phyloP scores from a whole-genome alignment of 1,284 basidiomycete species.

The Tremellales sp. region DNA sequence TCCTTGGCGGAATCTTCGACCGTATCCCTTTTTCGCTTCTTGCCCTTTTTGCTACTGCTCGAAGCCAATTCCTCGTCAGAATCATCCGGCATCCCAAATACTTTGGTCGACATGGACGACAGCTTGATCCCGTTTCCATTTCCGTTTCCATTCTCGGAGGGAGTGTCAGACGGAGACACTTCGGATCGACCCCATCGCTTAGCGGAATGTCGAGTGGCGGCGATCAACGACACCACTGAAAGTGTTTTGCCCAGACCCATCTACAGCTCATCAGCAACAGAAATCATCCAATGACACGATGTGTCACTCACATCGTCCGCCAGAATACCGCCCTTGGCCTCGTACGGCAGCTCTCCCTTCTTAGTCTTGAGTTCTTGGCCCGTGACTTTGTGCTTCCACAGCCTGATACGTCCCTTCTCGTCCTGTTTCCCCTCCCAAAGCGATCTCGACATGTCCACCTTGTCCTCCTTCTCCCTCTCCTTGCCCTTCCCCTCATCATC shows the following conservation, averaged over 20 bases:
- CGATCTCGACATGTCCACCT: conserved; percentile 29
- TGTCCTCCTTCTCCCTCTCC: conserved; percentile 22
- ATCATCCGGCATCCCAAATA: conserved; percentile 72
- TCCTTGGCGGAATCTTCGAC: conserved; percentile 17
- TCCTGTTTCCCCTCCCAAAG: conserved; percentile 41
- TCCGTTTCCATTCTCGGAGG: conserved; percentile 50
- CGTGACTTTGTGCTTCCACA: conserved; percentile 83
- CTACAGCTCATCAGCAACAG: conserved; percentile 52
- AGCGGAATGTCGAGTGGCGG: conserved; percentile 73
- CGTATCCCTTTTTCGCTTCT: conserved; percentile 39
- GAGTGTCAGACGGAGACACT: conserved; percentile 32
- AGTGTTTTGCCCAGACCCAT: conserved; percentile 99
- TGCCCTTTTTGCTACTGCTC: conserved; percentile 22
- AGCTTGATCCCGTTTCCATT: conserved; percentile 53
- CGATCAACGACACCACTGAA: conserved; percentile 83
- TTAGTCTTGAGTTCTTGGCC: conserved; percentile 61
- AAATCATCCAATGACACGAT: conserved; percentile 2
- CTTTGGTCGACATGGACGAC: conserved; percentile 67
- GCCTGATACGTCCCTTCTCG: conserved; percentile 56
- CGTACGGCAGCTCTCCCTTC: conserved; percentile 57
- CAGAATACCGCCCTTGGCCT: conserved; percentile 85
- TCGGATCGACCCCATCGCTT: conserved; percentile 56
- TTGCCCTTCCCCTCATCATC: conserved; percentile 7
- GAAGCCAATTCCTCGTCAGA: conserved; percentile 10
- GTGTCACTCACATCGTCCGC: conserved; percentile 75